Conservation (phyloP, 495 filamentous ascomycete species). For the Stereocaulon alpinum region DNA sequence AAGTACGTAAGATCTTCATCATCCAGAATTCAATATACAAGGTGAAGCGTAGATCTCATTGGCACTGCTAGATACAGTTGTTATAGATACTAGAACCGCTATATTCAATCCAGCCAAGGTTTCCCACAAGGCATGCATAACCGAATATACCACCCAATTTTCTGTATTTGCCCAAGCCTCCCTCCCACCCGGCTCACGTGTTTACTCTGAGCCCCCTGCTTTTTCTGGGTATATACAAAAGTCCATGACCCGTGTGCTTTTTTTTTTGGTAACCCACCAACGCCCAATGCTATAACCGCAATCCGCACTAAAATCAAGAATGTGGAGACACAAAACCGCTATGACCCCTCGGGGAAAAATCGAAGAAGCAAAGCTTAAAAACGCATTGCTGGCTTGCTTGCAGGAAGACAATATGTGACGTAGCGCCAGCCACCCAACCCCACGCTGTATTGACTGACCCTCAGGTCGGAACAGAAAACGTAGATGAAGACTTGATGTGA, state of each 20-base stretch:
- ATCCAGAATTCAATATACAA: too few relatives aligned
- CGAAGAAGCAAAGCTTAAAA: too few relatives aligned
- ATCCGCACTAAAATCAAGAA: background rate
- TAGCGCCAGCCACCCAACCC: background rate
- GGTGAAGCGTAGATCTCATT: too few relatives aligned
- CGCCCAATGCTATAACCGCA: background rate
- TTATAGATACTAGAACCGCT: too few relatives aligned
- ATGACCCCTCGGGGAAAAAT: background rate
- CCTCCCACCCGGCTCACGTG: background rate
- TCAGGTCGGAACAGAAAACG: background rate
- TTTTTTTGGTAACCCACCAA: background rate
- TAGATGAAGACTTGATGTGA: constrained; percentile 4
- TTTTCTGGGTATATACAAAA: constrained; percentile 1
- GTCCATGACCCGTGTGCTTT: background rate
- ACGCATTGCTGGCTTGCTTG: too few relatives aligned
- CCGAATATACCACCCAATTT: background rate
- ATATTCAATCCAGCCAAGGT: too few relatives aligned
- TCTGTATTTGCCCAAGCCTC: background rate
- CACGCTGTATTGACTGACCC: background rate
- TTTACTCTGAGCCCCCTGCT: background rate
- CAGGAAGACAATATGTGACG: background rate
- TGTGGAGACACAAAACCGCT: background rate
- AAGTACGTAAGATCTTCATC: too few relatives aligned
- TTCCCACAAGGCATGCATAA: background rate
- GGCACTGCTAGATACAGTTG: background rate